These are phyloP conservation scores for Trichoderma koningiopsis DNA, from an alignment of 2,329 filamentous ascomycete species.

Conservation along the genomic window DNA sequence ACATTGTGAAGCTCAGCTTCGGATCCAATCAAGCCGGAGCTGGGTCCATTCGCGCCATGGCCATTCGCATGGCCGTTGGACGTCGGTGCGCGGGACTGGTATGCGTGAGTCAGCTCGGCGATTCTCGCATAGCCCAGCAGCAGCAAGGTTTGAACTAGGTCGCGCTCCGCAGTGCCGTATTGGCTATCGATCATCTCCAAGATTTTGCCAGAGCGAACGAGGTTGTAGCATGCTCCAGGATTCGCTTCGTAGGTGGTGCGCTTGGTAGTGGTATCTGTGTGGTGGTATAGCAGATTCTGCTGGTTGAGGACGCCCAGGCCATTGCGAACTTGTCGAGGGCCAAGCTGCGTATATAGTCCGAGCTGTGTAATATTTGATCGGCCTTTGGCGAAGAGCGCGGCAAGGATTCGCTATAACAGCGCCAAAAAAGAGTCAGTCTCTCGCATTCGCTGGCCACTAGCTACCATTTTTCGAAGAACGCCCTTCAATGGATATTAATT, in stretches of 20 bases:
- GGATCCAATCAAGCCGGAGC: slow-evolving; percentile 45
- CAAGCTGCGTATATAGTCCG: slow-evolving; percentile 70
- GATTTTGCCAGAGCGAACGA: slow-evolving; percentile 80
- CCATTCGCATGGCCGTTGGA: slow-evolving; percentile 37
- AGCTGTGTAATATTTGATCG: slow-evolving; percentile 73
- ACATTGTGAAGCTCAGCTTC: slow-evolving; percentile 53
- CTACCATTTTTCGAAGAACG: background rate
- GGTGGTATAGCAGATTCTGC: slow-evolving; percentile 80
- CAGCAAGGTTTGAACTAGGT: slow-evolving; percentile 74
- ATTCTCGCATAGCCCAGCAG: slow-evolving; percentile 76
- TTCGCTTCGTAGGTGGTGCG: slow-evolving; percentile 83
- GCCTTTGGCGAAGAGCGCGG: slow-evolving; percentile 75
- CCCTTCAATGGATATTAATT: background rate
- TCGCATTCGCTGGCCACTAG: background rate
- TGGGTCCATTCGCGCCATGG: slow-evolving; percentile 27
- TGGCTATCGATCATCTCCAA: slow-evolving; percentile 72
- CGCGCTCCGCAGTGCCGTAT: slow-evolving; percentile 73
- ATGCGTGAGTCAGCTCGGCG: slow-evolving; percentile 68
- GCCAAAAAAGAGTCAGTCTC: slow-evolving; percentile 34
- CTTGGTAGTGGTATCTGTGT: slow-evolving; percentile 62
- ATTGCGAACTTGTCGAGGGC: slow-evolving; percentile 74
- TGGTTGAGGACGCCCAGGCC: slow-evolving; percentile 84
- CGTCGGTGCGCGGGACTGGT: slow-evolving; percentile 45
- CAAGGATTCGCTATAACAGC: slow-evolving; percentile 73
- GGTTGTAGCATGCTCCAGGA: slow-evolving; percentile 74